Conservation (phyloP, 2,329 filamentous ascomycete species). For the Fusarium agapanthi region DNA sequence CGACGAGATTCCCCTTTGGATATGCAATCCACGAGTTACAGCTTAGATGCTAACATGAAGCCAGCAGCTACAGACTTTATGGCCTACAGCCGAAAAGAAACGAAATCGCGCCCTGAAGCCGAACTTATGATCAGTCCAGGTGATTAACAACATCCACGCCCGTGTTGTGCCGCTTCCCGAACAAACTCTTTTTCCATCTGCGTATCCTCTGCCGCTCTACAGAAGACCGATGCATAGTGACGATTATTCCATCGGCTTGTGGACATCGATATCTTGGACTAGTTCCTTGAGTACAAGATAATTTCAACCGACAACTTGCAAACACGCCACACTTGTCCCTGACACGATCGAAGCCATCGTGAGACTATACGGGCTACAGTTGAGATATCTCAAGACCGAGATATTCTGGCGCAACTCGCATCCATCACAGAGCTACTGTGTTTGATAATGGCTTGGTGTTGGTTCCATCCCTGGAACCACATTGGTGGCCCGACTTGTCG, state of each 20-base stretch:
- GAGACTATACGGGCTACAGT: background rate
- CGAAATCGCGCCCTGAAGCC: background rate
- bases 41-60: background rate
- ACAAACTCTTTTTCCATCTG: no score
- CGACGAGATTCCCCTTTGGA: no score
- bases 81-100: background rate
- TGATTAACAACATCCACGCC: background rate
- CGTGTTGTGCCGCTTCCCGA: background rate
- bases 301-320: background rate
- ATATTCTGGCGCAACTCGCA: background rate
- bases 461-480: no score
- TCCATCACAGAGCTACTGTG: background rate
- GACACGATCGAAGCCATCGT: background rate
- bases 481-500: background rate
- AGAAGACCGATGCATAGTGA: background rate
- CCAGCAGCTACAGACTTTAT: background rate
- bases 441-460: background rate
- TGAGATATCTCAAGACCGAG: background rate
- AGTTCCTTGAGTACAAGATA: background rate
- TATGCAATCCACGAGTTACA: background rate
- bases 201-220: background rate
- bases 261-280: background rate
- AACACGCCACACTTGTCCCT: background rate
- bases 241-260: no score
- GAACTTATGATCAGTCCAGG: background rate